Evolutionary conservation across 495 filamentous ascomycete genomes (phyloP).

Genomic region (Lentithecium fluviatile): DNA sequence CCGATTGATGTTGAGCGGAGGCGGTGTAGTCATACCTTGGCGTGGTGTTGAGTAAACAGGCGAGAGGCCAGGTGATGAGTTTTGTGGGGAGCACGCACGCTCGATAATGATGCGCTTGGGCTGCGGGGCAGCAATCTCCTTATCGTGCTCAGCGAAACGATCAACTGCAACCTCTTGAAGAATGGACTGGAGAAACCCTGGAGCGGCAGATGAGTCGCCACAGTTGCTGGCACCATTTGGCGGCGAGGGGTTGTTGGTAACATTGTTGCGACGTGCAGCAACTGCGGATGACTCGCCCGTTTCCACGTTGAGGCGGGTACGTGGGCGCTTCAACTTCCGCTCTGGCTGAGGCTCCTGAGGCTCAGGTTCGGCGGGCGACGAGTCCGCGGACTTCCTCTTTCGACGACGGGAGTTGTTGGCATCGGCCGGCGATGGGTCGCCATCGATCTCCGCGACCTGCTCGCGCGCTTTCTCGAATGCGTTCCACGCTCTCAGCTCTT

Average conservation of each 20-base stretch:
- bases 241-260: constrained; percentile 21
- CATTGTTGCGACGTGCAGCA: constrained; percentile 28
- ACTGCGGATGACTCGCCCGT: constrained; percentile 39
- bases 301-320: constrained; percentile 60
- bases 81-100: constrained; percentile 52
- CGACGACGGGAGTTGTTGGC: constrained; percentile 49
- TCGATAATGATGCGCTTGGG: constrained; percentile 36
- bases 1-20: constrained; percentile 59
- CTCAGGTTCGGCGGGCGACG: constrained; percentile 65
- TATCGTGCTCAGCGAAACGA: constrained; percentile 40
- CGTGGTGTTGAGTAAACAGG: constrained; percentile 67
- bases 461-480: constrained; percentile 81
- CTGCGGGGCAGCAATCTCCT: constrained; percentile 31
- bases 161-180: constrained; percentile 83
- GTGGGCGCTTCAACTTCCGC: constrained; percentile 79
- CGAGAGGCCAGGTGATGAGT: constrained; percentile 72
- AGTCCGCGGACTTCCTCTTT: constrained; percentile 77
- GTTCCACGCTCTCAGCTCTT: constrained; percentile 85
- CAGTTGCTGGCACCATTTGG: constrained; percentile 20
- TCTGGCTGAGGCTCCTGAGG: constrained; percentile 65
- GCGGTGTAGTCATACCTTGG: constrained; percentile 66
- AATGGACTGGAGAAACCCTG: constrained; percentile 76
- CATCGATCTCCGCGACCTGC: constrained; percentile 37
- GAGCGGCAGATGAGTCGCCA: constrained; percentile 46
- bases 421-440: constrained; percentile 4